Evolutionary conservation across 768 basidiomycete genomes (phyloP).

Genomic region (Amanita thiersii): DNA sequence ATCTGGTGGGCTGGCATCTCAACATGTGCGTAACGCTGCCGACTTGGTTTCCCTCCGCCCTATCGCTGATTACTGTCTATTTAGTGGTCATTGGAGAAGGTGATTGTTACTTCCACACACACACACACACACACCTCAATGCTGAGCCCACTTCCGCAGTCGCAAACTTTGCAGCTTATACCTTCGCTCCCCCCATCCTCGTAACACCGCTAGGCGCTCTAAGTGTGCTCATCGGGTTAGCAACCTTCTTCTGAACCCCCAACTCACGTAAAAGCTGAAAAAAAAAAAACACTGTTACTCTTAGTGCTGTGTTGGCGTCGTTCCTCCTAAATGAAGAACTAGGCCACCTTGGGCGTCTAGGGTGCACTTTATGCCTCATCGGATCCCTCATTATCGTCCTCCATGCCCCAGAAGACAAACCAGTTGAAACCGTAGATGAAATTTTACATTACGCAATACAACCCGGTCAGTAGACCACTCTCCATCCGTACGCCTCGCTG

Average conservation of each 20-base stretch:
- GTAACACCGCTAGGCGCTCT: conserved; percentile 98
- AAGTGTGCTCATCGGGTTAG: conserved; percentile 90
- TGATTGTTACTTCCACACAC: conserved; percentile 21
- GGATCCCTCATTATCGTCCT: conserved; percentile 93
- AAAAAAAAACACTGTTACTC: conserved; percentile 6
- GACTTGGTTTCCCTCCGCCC: background rate
- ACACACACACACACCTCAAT: conserved; percentile 1
- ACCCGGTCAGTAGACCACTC: conserved; percentile 50
- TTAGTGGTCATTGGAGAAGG: conserved; percentile 91
- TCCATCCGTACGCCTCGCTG: too few species aligned
- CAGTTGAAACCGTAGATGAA: conserved; percentile 87
- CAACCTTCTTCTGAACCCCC: background rate
- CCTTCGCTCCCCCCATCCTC: conserved; percentile 94
- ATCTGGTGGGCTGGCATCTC: conserved; percentile 98
- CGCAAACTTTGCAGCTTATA: conserved; percentile 93
- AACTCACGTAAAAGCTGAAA: background rate
- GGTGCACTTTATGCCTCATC: conserved; percentile 75
- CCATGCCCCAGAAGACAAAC: conserved; percentile 95
- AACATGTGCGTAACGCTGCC: conserved; percentile 57
- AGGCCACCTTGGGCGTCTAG: conserved; percentile 85
- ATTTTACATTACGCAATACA: conserved; percentile 90
- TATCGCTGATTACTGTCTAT: conserved; percentile 1
- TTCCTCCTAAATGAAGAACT: conserved; percentile 90
- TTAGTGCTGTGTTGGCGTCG: conserved; percentile 88
- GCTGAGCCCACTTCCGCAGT: conserved; percentile 27